A percentile compares a stretch with the other conserved stretches of the same genome.
These are phyloP conservation scores for Linnemannia hyalina DNA, from an alignment of 192 early-diverging fungal species.

Conservation along the genomic window DNA sequence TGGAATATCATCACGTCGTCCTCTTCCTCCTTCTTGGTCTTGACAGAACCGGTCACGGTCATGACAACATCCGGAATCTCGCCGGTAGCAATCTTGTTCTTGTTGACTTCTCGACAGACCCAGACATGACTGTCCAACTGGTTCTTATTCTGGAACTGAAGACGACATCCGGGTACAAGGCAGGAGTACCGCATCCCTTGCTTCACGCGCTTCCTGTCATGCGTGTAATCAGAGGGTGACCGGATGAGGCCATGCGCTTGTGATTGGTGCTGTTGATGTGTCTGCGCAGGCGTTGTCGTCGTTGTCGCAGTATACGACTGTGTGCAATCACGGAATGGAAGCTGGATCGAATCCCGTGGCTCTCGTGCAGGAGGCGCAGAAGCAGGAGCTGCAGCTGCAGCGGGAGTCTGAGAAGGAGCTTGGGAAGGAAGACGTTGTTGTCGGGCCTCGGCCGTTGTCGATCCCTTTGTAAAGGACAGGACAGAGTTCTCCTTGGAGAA, in stretches of 20 bases:
- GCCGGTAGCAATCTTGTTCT: neutral
- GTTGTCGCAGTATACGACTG: too few relatives aligned
- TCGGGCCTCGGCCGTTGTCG: neutral
- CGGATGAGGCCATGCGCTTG: neutral
- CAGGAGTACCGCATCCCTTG: neutral
- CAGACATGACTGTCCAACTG: neutral
- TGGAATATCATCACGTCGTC: conserved; percentile 14
- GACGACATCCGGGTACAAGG: neutral
- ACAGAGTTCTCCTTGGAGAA: neutral
- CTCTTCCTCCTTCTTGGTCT: neutral
- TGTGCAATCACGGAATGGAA: neutral
- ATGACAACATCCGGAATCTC: neutral
- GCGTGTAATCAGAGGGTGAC: neutral
- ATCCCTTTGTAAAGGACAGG: neutral
- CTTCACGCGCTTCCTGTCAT: neutral
- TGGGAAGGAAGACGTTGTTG: neutral
- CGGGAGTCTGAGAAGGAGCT: neutral
- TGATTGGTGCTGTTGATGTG: neutral
- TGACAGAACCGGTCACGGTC: neutral
- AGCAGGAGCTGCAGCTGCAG: neutral
- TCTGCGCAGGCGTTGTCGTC: too few relatives aligned
- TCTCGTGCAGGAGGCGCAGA: neutral
- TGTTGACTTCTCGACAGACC: neutral
- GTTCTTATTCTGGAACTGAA: neutral
- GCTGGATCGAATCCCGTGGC: neutral